These are phyloP conservation scores for Solanum chiquidenum DNA, from an alignment of 257 asterid species.

Conservation along the genomic window DNA sequence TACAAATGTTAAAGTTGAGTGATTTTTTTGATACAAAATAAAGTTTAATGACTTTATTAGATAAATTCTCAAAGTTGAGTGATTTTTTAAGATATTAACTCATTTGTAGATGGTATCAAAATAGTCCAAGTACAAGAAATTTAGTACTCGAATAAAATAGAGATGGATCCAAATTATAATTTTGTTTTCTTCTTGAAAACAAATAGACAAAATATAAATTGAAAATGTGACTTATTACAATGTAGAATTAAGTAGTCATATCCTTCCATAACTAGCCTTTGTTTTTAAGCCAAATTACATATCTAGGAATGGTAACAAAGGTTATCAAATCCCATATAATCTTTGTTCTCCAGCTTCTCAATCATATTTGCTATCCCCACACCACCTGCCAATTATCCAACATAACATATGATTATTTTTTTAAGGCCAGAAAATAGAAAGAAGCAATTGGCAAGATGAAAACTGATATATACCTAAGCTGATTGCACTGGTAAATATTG, in stretches of 20 bases:
- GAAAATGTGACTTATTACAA: neutral
- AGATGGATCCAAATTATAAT: neutral
- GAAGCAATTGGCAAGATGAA: neutral
- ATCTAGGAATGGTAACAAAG: slow-evolving; percentile 9
- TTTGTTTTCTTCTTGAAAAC: neutral
- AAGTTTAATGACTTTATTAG: too few species aligned
- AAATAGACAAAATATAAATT: neutral
- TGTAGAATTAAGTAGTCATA: neutral
- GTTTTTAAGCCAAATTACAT: neutral
- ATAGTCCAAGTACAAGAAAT: neutral
- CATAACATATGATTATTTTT: neutral
- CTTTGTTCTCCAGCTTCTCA: slow-evolving; percentile 23
- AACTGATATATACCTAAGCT: slow-evolving; percentile 13
- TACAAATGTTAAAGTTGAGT: too few species aligned
- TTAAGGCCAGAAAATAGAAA: neutral
- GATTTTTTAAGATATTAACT: too few species aligned
- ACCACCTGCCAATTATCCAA: slow-evolving; percentile 16
- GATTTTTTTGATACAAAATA: too few species aligned
- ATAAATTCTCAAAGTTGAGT: too few species aligned
- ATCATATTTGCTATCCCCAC: slow-evolving; percentile 27
- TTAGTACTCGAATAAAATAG: neutral
- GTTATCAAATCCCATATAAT: slow-evolving; percentile 30
- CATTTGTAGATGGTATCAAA: neutral
- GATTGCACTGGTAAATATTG: slow-evolving; percentile 27
- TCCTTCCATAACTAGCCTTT: neutral